Evolutionary conservation across 2,329 filamentous ascomycete species (phyloP).

Genomic region (Colletotrichum tofieldiae): DNA sequence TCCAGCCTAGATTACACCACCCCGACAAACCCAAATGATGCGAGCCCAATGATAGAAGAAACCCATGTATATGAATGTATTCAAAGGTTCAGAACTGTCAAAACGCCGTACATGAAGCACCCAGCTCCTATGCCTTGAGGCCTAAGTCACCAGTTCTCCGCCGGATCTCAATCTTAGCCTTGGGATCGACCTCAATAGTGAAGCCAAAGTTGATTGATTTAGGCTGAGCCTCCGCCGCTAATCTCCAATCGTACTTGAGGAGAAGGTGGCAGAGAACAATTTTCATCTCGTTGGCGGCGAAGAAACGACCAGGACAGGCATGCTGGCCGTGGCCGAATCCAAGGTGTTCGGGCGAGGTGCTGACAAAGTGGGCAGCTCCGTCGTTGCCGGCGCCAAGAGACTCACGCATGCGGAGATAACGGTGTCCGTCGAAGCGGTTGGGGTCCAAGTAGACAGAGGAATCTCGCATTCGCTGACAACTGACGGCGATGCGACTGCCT

Average conservation of each 20-base stretch:
- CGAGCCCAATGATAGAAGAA: slow-evolving; percentile 6
- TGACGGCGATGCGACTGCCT: slow-evolving; percentile 37
- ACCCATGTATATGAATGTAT: slow-evolving; percentile 3
- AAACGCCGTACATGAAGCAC: neutral
- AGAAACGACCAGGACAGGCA: slow-evolving; percentile 58
- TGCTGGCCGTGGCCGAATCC: slow-evolving; percentile 56
- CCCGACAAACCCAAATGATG: slow-evolving; percentile 8
- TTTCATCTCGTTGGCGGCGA: slow-evolving; percentile 57
- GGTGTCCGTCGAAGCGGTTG: slow-evolving; percentile 29
- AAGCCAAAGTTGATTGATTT: slow-evolving; percentile 27
- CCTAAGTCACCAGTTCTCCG: slow-evolving; percentile 35
- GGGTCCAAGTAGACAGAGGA: slow-evolving; percentile 30
- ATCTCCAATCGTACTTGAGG: slow-evolving; percentile 51
- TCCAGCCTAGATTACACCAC: slow-evolving; percentile 15
- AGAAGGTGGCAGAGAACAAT: slow-evolving; percentile 52
- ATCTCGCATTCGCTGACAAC: slow-evolving; percentile 30
- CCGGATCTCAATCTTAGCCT: slow-evolving; percentile 37
- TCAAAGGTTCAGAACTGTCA: neutral
- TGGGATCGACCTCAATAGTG: slow-evolving; percentile 36
- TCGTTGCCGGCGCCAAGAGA: slow-evolving; percentile 38
- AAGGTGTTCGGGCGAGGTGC: slow-evolving; percentile 48
- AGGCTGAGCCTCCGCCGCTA: slow-evolving; percentile 27
- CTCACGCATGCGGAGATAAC: slow-evolving; percentile 39
- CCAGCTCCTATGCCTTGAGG: slow-evolving; percentile 18
- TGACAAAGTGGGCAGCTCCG: slow-evolving; percentile 50